phyloP scores from a whole-genome alignment of 1,284 basidiomycete species.

The Boletus hoseneyae region DNA sequence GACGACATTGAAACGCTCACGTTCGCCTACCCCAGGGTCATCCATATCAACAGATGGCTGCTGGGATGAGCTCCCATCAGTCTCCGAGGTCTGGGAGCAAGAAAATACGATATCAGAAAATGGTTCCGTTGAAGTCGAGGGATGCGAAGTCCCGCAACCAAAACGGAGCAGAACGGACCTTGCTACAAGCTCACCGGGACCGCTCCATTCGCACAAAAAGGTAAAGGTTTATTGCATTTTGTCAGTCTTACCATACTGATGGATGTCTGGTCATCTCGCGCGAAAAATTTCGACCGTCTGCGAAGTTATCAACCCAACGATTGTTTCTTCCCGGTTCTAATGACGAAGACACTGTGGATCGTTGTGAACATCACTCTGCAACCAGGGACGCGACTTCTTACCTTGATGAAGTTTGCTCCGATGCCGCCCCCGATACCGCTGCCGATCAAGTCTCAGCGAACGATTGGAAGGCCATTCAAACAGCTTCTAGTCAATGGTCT shows the following conservation, averaged over 20 bases:
- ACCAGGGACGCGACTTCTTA: not conserved
- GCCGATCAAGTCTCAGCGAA: slow-evolving; percentile 5
- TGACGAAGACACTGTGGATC: slow-evolving; percentile 12
- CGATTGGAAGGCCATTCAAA: slow-evolving; percentile 29
- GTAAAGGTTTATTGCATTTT: slow-evolving; percentile 21
- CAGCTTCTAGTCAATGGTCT: slow-evolving; percentile 5
- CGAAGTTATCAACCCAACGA: slow-evolving; percentile 1
- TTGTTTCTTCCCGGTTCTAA: slow-evolving; percentile 21
- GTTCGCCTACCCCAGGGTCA: slow-evolving; percentile 17
- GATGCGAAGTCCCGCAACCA: slow-evolving; percentile 5
- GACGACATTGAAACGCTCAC: slow-evolving; percentile 40
- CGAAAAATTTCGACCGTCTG: slow-evolving; percentile 3
- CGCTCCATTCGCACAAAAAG: not conserved
- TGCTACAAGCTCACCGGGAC: not conserved
- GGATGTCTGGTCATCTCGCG: slow-evolving; percentile 2
- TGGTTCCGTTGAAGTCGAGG: slow-evolving; percentile 22
- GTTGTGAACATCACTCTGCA: not conserved
- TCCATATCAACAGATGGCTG: slow-evolving; percentile 29
- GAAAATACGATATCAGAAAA: slow-evolving; percentile 23
- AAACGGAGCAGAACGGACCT: slow-evolving; percentile 21
- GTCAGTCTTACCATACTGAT: slow-evolving; percentile 11
- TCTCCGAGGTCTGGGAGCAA: slow-evolving; percentile 35
- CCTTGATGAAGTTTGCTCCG: slow-evolving; percentile 32
- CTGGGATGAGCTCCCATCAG: slow-evolving; percentile 48
- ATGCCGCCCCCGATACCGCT: slow-evolving; percentile 21